A percentile compares a stretch with the other conserved stretches of the same genome.
phyloP scores from a whole-genome alignment of 371 early-diverging fungal species.

The Mortierella sp. region DNA sequence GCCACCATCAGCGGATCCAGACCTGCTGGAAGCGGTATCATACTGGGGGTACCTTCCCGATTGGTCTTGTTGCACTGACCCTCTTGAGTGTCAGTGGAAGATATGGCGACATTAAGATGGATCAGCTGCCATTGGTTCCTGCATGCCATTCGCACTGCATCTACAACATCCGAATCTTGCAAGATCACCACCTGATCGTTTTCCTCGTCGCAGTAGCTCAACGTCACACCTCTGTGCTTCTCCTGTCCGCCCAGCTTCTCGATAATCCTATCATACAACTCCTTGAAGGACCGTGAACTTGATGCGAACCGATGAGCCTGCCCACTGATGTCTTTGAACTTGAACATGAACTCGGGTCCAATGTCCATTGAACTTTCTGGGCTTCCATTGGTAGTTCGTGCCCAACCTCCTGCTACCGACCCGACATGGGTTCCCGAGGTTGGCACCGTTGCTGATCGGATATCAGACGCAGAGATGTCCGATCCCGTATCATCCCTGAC shows the following conservation, averaged over 20 bases:
- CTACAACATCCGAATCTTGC: constrained; percentile 73
- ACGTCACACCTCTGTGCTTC: constrained; percentile 51
- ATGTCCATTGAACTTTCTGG: constrained; percentile 33
- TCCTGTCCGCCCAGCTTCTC: constrained; percentile 63
- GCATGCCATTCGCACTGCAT: constrained; percentile 79
- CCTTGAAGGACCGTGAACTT: constrained; percentile 56
- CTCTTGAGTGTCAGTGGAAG: constrained; percentile 4
- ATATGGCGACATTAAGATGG: constrained; percentile 21
- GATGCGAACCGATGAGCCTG: constrained; percentile 83
- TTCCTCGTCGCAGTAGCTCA: constrained; percentile 86
- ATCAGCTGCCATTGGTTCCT: constrained; percentile 55
- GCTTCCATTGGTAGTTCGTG: no score
- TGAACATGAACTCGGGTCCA: constrained; percentile 77
- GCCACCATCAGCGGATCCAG: constrained; percentile 20
- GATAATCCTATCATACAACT: constrained; percentile 64
- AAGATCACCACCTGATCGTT: constrained; percentile 76
- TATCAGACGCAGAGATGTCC: constrained; percentile 57
- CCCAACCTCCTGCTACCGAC: constrained; percentile 52
- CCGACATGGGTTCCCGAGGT: constrained; percentile 45
- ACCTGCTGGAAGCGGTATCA: not conserved
- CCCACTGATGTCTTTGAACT: constrained; percentile 75
- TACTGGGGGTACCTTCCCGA: not conserved
- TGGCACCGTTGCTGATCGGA: constrained; percentile 29
- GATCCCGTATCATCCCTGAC: constrained; percentile 61
- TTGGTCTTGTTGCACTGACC: not conserved